Base-by-base conservation (phyloP, 163 green algal species). In the Scenedesmus sp. region DNA sequence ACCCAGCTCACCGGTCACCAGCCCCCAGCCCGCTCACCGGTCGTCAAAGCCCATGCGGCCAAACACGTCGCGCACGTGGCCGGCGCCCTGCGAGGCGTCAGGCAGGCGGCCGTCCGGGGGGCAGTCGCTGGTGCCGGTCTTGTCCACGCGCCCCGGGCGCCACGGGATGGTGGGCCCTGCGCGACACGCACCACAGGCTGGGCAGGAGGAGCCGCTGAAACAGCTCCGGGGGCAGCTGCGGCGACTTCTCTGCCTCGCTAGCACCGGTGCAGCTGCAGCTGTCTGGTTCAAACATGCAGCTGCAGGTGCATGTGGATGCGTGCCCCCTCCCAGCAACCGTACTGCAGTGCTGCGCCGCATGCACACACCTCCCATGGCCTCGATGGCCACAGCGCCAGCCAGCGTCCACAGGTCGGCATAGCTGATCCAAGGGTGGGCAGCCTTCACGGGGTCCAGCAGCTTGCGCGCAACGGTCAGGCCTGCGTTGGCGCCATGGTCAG, bases 21-120 rank as follows among this genome's bases (percentile, higher is more conserved):
- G 92, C n/a, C 24, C 22, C 43, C 43, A 68, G 26, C 46, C 7
- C 15, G 46, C 85, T 51, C 73, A 91, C 89, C 89, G 68, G 90
- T 99, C 97, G 85, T 98, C 96, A 90, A 99, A 99, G 53, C 97
- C 97, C 96, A 98, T 98, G 73, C 97, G 93, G 88, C 96, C 95
- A 92, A 99, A 99, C 70, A 99, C 92, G 87, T 98, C 96, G 18
- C 97, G 92, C 10, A 99, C 85, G 94, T 99, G 97, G 26, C 93
- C 83, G 6, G 93, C 87, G 16, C 94, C 96, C 94, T 98, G 94
- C 76, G 89, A 78, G 2, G 93, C 97, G 85, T 99, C 97, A 35
- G 97, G 97, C 91, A 99, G 94, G 40, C 96, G 94, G 79, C 96
- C 96, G 79, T 99, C 96, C 1, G 96, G 96, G 16, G 93, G 93